Evolutionary conservation across 371 early-diverging fungal genomes (phyloP).

Genomic region (Dichotomocladium elegans): DNA sequence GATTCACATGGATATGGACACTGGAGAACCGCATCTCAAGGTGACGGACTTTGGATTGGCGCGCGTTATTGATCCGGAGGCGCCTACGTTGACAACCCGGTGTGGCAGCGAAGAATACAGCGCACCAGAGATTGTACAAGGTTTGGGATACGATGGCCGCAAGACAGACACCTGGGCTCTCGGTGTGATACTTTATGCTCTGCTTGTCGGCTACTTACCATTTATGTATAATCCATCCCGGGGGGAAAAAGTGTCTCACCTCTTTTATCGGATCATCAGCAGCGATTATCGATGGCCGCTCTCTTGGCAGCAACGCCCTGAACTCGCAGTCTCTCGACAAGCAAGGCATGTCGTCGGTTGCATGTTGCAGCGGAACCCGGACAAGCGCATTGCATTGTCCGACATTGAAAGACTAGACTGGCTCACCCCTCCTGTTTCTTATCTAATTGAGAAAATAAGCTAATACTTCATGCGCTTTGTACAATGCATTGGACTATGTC

Average conservation of each 20-base stretch:
- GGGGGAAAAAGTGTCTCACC: slow-evolving; percentile 38
- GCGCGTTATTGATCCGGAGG: slow-evolving; percentile 41
- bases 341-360: slow-evolving; percentile 36
- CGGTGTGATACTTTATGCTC: slow-evolving; percentile 67
- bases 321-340: slow-evolving; percentile 11
- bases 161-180: slow-evolving; percentile 71
- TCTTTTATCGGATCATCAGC: slow-evolving; percentile 45
- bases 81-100: slow-evolving; percentile 47
- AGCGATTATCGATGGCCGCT: slow-evolving; percentile 44
- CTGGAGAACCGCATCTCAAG: slow-evolving; percentile 49
- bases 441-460: no score
- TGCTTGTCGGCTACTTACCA: slow-evolving; percentile 53
- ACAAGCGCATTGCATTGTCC: slow-evolving; percentile 27
- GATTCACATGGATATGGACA: slow-evolving; percentile 17
- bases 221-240: slow-evolving; percentile 44
- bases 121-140: slow-evolving; percentile 78
- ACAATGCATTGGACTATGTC: no score
- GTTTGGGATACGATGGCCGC: slow-evolving; percentile 61
- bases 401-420: slow-evolving; percentile 34
- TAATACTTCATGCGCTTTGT: no score
- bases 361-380: slow-evolving; percentile 34
- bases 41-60: slow-evolving; percentile 74
- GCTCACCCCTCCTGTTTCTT: no score
- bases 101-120: slow-evolving; percentile 80
- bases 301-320: slow-evolving; percentile 9